These are phyloP conservation scores for Kwoniella dendrophila DNA, from an alignment of 768 basidiomycete species.

Conservation along the genomic window DNA sequence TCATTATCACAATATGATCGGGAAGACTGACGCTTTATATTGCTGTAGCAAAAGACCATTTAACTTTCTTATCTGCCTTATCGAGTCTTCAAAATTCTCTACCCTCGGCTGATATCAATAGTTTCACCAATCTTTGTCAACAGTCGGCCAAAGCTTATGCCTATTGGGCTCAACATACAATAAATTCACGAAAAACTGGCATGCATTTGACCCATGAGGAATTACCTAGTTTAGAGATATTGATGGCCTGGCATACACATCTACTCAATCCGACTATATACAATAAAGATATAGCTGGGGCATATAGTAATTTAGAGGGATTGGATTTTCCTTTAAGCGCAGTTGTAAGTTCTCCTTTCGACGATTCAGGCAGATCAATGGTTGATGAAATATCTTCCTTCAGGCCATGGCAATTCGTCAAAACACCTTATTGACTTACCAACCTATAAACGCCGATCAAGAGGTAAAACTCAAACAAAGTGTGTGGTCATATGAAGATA, in stretches of 20 bases:
- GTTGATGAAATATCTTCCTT: background rate
- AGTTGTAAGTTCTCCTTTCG: slow-evolving; percentile 13
- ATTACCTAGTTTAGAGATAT: slow-evolving; percentile 24
- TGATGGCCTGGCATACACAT: slow-evolving; percentile 44
- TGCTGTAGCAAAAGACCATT: slow-evolving; percentile 10
- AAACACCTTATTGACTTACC: slow-evolving; percentile 5
- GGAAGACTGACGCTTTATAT: background rate
- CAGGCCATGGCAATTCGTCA: slow-evolving; percentile 22
- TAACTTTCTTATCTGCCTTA: slow-evolving; percentile 7
- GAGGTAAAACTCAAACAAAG: slow-evolving; percentile 2
- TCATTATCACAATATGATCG: background rate
- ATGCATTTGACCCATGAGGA: background rate
- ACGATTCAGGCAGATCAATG: background rate
- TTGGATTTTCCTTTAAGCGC: slow-evolving; percentile 7
- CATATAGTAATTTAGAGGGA: slow-evolving; percentile 4
- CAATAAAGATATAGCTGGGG: slow-evolving; percentile 15
- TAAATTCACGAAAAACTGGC: background rate
- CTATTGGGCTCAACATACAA: slow-evolving; percentile 13
- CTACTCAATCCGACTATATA: slow-evolving; percentile 38
- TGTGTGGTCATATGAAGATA: slow-evolving; percentile 17
- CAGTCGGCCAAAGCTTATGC: slow-evolving; percentile 8
- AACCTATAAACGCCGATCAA: background rate
- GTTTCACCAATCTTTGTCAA: background rate
- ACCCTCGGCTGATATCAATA: background rate
- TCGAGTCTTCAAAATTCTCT: background rate